Percentiles rank a stretch among this genome's conserved stretches.
Conservation (phyloP, 2,329 filamentous ascomycete species). For the Arthrinium phaeospermum region DNA sequence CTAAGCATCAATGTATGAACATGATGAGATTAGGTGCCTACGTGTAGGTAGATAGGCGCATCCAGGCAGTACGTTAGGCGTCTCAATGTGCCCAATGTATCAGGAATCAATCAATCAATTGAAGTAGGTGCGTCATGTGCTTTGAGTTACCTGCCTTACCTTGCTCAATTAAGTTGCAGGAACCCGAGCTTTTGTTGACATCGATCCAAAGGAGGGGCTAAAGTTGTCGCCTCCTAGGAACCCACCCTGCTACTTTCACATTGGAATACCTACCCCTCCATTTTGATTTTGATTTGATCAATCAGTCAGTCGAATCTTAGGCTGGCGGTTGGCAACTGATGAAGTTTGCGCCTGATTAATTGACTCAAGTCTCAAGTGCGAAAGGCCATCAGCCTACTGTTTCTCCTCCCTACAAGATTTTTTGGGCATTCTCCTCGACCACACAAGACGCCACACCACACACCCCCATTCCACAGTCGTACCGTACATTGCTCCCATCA, state of each 20-base stretch:
- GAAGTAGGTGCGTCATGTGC: background rate
- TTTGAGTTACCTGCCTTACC: no score
- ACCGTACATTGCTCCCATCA: background rate
- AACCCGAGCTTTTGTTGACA: constrained; percentile 19
- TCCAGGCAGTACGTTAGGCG: no score
- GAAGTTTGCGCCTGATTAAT: constrained; percentile 5
- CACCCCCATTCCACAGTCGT: background rate
- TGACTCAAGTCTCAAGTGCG: background rate
- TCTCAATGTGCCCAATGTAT: background rate
- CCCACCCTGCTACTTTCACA: background rate
- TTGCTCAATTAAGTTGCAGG: background rate
- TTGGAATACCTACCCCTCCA: constrained; percentile 10
- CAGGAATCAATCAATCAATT: background rate
- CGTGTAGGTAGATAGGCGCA: background rate
- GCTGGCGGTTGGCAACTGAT: background rate
- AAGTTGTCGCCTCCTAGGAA: constrained; percentile 10
- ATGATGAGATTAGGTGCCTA: background rate
- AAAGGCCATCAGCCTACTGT: background rate
- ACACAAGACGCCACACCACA: background rate
- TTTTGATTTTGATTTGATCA: constrained; percentile 10
- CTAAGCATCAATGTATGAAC: background rate
- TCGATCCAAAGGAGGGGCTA: constrained; percentile 19
- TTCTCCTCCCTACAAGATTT: background rate
- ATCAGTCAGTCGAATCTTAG: constrained; percentile 6
- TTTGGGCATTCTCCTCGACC: constrained; percentile 5